phyloP scores from a whole-genome alignment of 352 stramenopile species.

The Pythium brachiatum region DNA sequence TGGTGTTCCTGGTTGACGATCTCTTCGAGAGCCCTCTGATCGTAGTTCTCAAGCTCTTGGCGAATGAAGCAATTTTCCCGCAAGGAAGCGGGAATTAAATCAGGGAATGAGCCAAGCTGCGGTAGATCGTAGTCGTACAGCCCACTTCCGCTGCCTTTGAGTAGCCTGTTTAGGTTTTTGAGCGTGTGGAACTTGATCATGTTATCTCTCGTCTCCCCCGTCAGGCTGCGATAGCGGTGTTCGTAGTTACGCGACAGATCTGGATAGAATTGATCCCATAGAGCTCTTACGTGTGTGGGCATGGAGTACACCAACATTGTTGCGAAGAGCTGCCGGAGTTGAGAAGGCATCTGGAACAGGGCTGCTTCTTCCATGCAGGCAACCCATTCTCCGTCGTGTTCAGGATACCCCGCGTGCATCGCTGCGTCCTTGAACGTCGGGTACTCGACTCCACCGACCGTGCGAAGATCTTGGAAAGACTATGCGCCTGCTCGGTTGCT shows the following conservation, averaged over 20 bases:
- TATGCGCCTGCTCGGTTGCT: conserved; percentile 14
- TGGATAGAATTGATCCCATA: conserved; percentile 25
- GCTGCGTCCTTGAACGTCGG: conserved; percentile 9
- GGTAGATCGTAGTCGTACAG: conserved; percentile 8
- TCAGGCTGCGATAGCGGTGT: not conserved
- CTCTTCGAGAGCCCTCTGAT: not conserved
- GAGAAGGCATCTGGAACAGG: conserved; percentile 23
- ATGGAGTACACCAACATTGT: conserved; percentile 26
- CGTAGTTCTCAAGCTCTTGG: not conserved
- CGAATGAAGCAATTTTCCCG: conserved; percentile 7
- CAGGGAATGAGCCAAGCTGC: conserved; percentile 13
- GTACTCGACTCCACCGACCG: conserved; percentile 4
- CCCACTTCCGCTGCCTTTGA: conserved; percentile 12
- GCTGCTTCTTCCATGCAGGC: conserved; percentile 20
- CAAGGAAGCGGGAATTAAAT: not conserved
- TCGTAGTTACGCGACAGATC: conserved; percentile 16
- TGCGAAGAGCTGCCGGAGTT: conserved; percentile 33
- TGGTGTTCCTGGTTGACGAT: conserved; percentile 1
- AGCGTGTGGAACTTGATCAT: conserved; percentile 21
- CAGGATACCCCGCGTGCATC: conserved; percentile 16
- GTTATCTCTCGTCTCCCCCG: not conserved
- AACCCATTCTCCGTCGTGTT: conserved; percentile 24
- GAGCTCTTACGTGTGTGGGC: not conserved
- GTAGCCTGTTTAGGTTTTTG: conserved; percentile 11
- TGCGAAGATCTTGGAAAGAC: conserved; percentile 25